These are phyloP conservation scores for Chlamydomonas reinhardtii DNA, from an alignment of 163 green algal species.

Conservation along the genomic window DNA sequence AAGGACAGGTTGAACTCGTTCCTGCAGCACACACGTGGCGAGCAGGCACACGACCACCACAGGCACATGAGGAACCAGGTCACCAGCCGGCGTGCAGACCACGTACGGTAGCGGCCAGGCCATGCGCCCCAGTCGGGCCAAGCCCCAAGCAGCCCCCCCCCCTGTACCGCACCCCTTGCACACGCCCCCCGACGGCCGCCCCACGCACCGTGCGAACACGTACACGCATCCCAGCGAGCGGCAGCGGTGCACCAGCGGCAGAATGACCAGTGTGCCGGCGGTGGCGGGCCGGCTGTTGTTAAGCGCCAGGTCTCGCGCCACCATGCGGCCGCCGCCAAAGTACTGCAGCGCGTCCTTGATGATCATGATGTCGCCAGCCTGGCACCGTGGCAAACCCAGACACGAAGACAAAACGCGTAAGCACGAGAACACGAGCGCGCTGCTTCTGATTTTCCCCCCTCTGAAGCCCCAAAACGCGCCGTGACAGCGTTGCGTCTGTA, in stretches of 20 bases:
- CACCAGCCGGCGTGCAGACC: too few species aligned
- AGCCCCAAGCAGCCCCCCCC: too few species aligned
- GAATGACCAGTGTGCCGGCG: slow-evolving; percentile 58
- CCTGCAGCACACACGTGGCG: neutral
- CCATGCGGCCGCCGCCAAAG: slow-evolving; percentile 53
- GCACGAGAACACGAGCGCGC: too few species aligned
- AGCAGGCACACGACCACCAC: too few species aligned
- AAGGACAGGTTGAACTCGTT: slow-evolving; percentile 58
- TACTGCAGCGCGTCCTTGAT: slow-evolving; percentile 58
- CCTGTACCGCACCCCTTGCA: too few species aligned
- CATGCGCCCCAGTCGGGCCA: too few species aligned
- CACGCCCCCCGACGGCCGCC: neutral
- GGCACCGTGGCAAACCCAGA: neutral
- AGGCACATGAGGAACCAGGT: too few species aligned
- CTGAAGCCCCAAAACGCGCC: too few species aligned
- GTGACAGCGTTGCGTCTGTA: too few species aligned
- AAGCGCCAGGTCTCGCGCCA: slow-evolving; percentile 52
- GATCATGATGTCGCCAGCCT: slow-evolving; percentile 56
- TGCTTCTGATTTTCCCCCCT: too few species aligned
- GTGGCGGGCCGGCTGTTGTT: slow-evolving; percentile 49
- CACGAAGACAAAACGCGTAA: too few species aligned
- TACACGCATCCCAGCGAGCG: slow-evolving; percentile 62
- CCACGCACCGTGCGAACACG: slow-evolving; percentile 52
- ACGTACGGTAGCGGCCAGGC: too few species aligned
- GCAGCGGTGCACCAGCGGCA: slow-evolving; percentile 61